phyloP scores from a whole-genome alignment of 1,284 basidiomycete species.

The Termitomyces sp. region DNA sequence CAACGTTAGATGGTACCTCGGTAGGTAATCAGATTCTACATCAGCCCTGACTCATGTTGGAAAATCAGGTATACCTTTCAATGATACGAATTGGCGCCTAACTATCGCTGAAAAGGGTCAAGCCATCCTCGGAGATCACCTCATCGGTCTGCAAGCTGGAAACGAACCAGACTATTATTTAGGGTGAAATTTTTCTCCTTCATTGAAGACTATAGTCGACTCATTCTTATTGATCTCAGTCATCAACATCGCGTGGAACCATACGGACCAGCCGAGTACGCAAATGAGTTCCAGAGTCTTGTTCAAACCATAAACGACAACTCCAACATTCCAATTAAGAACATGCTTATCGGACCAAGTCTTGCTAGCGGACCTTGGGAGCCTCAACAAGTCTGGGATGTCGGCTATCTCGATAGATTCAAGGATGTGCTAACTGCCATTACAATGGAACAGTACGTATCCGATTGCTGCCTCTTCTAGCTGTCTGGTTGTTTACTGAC shows the following conservation, averaged over 20 bases:
- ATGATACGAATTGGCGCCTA: constrained; percentile 49
- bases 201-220: background rate
- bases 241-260: constrained; percentile 11
- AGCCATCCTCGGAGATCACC: constrained; percentile 48
- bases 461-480: background rate
- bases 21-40: constrained; percentile 22
- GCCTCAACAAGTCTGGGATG: constrained; percentile 50
- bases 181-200: constrained; percentile 18
- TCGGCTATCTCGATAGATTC: constrained; percentile 51
- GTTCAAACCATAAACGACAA: constrained; percentile 23
- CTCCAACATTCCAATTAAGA: constrained; percentile 34
- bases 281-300: constrained; percentile 22
- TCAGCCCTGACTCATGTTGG: constrained; percentile 20
- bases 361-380: constrained; percentile 46
- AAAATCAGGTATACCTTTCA: constrained; percentile 43
- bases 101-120: constrained; percentile 43
- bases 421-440: constrained; percentile 40
- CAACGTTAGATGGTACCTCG: constrained; percentile 59
- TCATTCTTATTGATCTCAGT: background rate
- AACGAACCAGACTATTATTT: constrained; percentile 73
- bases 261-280: constrained; percentile 29
- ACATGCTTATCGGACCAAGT: constrained; percentile 59
- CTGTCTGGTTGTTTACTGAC: background rate
- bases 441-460: constrained; percentile 35
- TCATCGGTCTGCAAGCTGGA: constrained; percentile 56